A percentile compares a stretch with the other conserved stretches of the same genome.
Evolutionary conservation across 495 filamentous ascomycete species (phyloP).

Genomic region (Corynascus novoguineensis): DNA sequence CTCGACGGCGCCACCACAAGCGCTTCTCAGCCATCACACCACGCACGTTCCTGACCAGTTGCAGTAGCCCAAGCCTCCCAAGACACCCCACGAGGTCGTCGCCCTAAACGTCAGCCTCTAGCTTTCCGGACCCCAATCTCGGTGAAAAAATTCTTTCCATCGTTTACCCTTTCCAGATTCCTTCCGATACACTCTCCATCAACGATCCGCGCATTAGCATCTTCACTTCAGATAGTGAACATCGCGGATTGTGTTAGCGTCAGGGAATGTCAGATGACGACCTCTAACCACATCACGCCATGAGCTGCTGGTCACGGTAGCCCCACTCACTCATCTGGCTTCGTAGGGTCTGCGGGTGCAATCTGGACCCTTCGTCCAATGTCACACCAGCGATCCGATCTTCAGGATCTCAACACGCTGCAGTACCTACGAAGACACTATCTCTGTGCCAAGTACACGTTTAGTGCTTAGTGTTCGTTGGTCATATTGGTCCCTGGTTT

Average conservation of each 20-base stretch:
- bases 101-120: slow-evolving; percentile 2
- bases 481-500: too few relatives aligned
- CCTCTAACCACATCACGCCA: slow-evolving; percentile 17
- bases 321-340: not conserved
- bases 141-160: slow-evolving; percentile 8
- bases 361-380: too few relatives aligned
- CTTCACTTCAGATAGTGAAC: not conserved
- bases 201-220: not conserved
- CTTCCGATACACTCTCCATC: not conserved
- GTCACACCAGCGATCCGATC: too few relatives aligned
- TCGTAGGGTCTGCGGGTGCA: not conserved
- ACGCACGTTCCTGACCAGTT: slow-evolving; percentile 15
- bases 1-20: slow-evolving; percentile 4
- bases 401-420: too few relatives aligned
- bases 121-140: not conserved
- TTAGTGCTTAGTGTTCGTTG: too few relatives aligned
- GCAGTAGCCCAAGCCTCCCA: not conserved
- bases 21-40: slow-evolving; percentile 16
- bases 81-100: not conserved
- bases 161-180: not conserved
- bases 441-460: too few relatives aligned
- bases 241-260: not conserved
- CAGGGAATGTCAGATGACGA: slow-evolving; percentile 11
- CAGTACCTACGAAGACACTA: too few relatives aligned
- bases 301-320: slow-evolving; percentile 3